Base-by-base conservation (phyloP, 31 red algal species). In the Odonthalia washingtoniensis region DNA sequence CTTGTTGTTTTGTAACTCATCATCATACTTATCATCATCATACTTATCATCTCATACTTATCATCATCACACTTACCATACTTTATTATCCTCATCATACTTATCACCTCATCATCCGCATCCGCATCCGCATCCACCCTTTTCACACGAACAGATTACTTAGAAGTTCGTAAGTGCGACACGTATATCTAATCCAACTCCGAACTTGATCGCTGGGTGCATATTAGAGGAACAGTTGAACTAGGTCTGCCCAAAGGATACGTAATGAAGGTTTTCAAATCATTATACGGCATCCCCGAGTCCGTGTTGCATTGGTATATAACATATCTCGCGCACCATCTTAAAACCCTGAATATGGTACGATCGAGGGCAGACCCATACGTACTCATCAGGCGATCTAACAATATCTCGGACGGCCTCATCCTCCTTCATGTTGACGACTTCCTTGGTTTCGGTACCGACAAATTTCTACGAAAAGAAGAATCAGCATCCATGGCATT, bases 371-470 rank as follows among this genome's bases (percentile, higher is more conserved):
- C 12, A 9, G 73, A 77, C 73, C 12, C 21, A 43, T 77, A 37
- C 28, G 33, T 77, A 14, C 38, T 77, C 32, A 43, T 43, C 35
- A 24, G 38, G 5, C 5, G 40, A 5, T 16, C 38, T 24, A 37
- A 77, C 5, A 77, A 46, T 38, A 5, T 18, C n/a, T n/a, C n/a
- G 36, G 73, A 77, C 12, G 40, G 14, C 6, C 26, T 77, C 9
- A 43, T 37, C 28, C 4, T 77, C 9, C 49, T 77, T 5, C 73
- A 77, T 6, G 73, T 77, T 14, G 73, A 77, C 35, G 73, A 77
- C 40, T 9, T 6, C 12, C 31, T 70, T 12, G 28, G 9, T 57
- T 9, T 57, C 49, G 49, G 49, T 14, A 57, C 9, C 9, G 12
- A 57, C 21, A 21, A 9, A 57, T 57, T 57, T 21, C 49, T 57